Evolutionary conservation across 2,329 filamentous ascomycete species (phyloP), one percentile per base, ranked within the genome.

Genomic region (Hypoxylon sp.): DNA sequence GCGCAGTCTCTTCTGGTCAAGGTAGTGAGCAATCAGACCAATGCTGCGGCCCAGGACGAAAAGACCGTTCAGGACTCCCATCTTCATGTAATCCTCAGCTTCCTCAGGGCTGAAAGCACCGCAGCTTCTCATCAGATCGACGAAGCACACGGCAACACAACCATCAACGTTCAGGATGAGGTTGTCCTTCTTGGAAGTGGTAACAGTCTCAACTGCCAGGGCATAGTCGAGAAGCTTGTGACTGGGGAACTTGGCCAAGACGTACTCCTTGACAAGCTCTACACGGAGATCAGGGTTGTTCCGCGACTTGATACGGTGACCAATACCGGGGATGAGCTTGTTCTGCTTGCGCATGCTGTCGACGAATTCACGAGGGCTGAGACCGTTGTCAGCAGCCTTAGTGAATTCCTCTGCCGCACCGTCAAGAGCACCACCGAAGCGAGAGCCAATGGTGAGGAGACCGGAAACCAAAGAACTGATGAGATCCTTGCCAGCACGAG

Each of bases 281-380:
- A 99, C 96, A 88, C 96, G 96, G 75, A 99, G 91, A 89, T 99
- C 96, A 70, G 96, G 96, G 90, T 99, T 99, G 89, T 98, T 97
- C 77, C 96, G 92, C 73, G 96, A 99, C 90, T 99, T 99, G 87
- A 99, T 93, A 83, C 94, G 93, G 89, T 99, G 96, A 75, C 96
- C 96, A 76, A 99, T 99, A 87, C 96, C 96, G 70, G 96, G 96
- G 75, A 99, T 98, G 75, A 99, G 94, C 89, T 98, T 99, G 91
- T 99, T 99, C 84, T 96, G 93, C 88, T 98, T 99, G 83, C 96
- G 90, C 95, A 98, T 98, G 75, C 87, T 92, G 85, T 99, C 96
- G 72, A 99, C 96, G 76, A 99, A 99, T 83, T 99, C 96, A 88
- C 96, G 94, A 67, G 96, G 96, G 85, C 91, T 96, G 73, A 98